Evolutionary conservation across 2,329 filamentous ascomycete species (phyloP).

Genomic region (Colletotrichum karsti): DNA sequence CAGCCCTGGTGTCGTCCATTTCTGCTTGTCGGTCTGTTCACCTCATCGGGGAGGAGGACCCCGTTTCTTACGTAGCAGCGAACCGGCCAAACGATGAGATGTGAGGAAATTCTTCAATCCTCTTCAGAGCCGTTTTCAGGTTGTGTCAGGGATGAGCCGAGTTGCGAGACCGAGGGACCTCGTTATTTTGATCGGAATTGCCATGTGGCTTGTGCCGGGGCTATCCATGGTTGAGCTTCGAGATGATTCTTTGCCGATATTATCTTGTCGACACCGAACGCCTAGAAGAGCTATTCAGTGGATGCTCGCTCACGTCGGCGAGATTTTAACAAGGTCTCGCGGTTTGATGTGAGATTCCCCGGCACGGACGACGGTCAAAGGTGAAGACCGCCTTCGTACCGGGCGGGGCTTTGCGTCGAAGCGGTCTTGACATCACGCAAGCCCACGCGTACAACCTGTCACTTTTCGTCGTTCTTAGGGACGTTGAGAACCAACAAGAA

Average conservation of each 20-base stretch:
- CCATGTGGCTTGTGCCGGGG: slow-evolving; percentile 22
- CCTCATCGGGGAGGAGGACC: slow-evolving; percentile 1
- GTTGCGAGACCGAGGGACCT: not conserved
- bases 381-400: not conserved
- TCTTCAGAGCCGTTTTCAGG: not conserved
- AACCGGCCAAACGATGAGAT: slow-evolving; percentile 1
- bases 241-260: slow-evolving; percentile 16
- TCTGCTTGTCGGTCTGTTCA: slow-evolving; percentile 1
- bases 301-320: not conserved
- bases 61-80: slow-evolving; percentile 6
- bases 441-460: not conserved
- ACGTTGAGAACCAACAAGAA: not conserved
- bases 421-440: not conserved
- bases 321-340: not conserved
- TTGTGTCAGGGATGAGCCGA: not conserved
- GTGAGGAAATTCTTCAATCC: not conserved
- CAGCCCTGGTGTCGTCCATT: not conserved
- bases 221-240: slow-evolving; percentile 8
- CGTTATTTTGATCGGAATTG: slow-evolving; percentile 3
- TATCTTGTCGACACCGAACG: not conserved
- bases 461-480: not conserved
- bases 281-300: not conserved
- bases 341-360: not conserved
- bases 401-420: not conserved
- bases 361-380: not conserved